phyloP scores from a whole-genome alignment of 1,284 basidiomycete species.

The Farysia itapuensis region DNA sequence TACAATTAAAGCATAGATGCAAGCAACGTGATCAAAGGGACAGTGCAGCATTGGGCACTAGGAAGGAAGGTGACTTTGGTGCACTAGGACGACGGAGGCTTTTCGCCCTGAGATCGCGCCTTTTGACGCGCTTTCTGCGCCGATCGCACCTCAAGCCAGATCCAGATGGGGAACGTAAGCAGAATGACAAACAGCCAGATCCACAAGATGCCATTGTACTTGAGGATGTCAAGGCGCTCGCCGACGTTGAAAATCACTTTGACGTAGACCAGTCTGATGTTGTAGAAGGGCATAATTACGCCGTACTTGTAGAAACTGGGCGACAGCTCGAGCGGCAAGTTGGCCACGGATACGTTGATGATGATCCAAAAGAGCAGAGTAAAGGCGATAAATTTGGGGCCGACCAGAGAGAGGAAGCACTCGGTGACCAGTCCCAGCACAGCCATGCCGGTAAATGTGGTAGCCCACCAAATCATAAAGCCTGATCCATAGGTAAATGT shows the following conservation, averaged over 20 bases:
- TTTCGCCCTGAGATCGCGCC: not conserved
- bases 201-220: conserved; percentile 53
- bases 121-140: conserved; percentile 12
- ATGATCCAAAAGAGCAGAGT: conserved; percentile 50
- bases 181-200: conserved; percentile 48
- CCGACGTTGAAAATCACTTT: conserved; percentile 51
- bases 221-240: conserved; percentile 38
- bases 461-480: conserved; percentile 50
- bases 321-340: conserved; percentile 35
- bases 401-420: conserved; percentile 42
- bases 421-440: conserved; percentile 47
- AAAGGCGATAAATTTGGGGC: conserved; percentile 46
- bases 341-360: conserved; percentile 47
- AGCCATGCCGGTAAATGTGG: conserved; percentile 46
- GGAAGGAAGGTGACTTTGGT: no score
- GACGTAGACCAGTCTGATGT: conserved; percentile 44
- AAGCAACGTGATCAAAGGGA: no score
- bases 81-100: no score
- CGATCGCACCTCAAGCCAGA: conserved; percentile 31
- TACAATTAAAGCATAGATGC: no score
- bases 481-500: conserved; percentile 48
- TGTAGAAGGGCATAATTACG: conserved; percentile 55
- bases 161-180: conserved; percentile 48
- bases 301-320: conserved; percentile 46
- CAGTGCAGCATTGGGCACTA: no score